Base-by-base conservation (phyloP, 768 basidiomycete genomes). In the Ephemerocybe angulata region DNA sequence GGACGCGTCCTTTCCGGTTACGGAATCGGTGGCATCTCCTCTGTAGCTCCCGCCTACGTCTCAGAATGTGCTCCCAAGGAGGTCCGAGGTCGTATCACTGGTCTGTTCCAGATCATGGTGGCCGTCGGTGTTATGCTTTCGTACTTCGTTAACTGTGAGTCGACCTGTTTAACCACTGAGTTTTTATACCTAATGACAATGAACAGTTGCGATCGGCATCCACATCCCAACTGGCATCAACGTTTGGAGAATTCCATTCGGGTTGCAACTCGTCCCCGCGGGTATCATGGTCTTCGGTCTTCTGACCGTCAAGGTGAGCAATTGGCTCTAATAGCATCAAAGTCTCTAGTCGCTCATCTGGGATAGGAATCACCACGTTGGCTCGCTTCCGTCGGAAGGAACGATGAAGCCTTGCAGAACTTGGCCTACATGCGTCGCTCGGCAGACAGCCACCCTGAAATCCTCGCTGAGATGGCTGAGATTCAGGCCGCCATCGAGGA, bases 11-110 rank as follows among this genome's bases (percentile, higher is more conserved):
- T 93, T 48, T 82, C 86, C 19, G 91, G 92, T 51, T 41, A 91
- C 27, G 92, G 91, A 35, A 86, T 93, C 48, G 92, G 93, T 60
- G 86, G 79, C 5, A 90, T 93, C 60, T 90, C 76, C 11, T 83
- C 86, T n/a, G 86, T 93, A 2, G 85, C 90, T 1, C 93, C 92
- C 4, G 85, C 90, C 0, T 95, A 83, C 64, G 90, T 93, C 21
- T 86, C 88, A 10, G 93, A 95, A 67, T 92, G 90, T 67, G 79
- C 86, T 2, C 93, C 93, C 4, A 94, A 93, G 66, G 78, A 90
- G 21, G 88, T 92, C 5, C 86, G 93, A 57, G 92, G 91, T 5
- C 79, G 88, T 47, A 90, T 93, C 60, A 92, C 89, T 0, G 90
- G 91, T 41, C 64, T 89, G 29, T 93, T 93, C 78, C 92, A 93